phyloP scores from a whole-genome alignment of 1,284 basidiomycete genomes.

The Agaricales sp. region DNA sequence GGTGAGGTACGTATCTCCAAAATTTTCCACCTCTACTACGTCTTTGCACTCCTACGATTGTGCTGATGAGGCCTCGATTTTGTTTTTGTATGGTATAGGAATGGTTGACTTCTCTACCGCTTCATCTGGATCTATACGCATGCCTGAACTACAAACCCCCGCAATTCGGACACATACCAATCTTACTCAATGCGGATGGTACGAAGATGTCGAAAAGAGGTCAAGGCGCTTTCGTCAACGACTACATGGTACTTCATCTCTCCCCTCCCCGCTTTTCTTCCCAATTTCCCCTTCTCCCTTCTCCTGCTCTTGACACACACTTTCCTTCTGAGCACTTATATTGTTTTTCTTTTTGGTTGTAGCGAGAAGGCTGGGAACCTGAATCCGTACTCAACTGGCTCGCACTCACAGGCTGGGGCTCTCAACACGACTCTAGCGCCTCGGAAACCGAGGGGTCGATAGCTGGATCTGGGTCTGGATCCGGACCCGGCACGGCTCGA shows the following conservation, averaged over 20 bases:
- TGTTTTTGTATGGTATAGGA: constrained; percentile 43
- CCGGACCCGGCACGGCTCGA: constrained; percentile 5
- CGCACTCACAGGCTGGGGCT: constrained; percentile 88
- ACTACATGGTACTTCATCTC: constrained; percentile 61
- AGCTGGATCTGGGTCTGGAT: constrained; percentile 9
- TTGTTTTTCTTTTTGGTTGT: constrained; percentile 13
- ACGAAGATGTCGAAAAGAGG: constrained; percentile 92
- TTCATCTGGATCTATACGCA: constrained; percentile 86
- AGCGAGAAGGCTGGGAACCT: constrained; percentile 83
- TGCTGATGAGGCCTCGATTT: too few relatives aligned
- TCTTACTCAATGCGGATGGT: constrained; percentile 86
- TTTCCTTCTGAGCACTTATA: not conserved
- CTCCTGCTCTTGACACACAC: not conserved
- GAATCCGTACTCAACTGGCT: constrained; percentile 89
- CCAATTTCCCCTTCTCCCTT: not conserved
- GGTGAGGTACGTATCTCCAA: constrained; percentile 60
- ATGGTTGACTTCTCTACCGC: constrained; percentile 92
- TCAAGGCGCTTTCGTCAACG: constrained; percentile 80
- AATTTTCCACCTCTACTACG: not conserved
- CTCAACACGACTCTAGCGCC: constrained; percentile 26
- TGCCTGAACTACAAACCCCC: constrained; percentile 70
- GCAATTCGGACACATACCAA: constrained; percentile 83
- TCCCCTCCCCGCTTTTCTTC: constrained; percentile 2
- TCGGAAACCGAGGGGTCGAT: constrained; percentile 13
- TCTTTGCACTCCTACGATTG: too few relatives aligned